Evolutionary conservation across 1,284 basidiomycete species (phyloP).

Genomic region (Trichosporon coremiiforme): DNA sequence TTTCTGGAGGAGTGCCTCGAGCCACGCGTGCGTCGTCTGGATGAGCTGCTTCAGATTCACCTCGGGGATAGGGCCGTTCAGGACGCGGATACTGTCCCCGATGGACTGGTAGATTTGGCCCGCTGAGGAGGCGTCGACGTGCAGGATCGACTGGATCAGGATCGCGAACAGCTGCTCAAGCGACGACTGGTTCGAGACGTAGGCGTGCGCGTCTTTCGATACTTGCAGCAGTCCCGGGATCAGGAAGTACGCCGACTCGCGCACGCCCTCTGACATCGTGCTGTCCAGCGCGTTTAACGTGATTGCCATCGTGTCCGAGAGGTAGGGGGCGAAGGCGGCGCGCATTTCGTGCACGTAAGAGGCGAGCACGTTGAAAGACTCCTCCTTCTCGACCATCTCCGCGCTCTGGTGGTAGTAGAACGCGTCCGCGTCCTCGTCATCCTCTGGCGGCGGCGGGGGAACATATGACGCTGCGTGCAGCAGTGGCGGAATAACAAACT

Average conservation of each 20-base stretch:
- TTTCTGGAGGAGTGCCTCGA: slow-evolving; percentile 23
- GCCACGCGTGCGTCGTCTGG: slow-evolving; percentile 30
- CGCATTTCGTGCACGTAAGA: slow-evolving; percentile 74
- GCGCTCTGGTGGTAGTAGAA: slow-evolving; percentile 60
- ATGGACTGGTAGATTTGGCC: slow-evolving; percentile 64
- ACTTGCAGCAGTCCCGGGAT: slow-evolving; percentile 71
- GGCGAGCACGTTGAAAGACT: slow-evolving; percentile 79
- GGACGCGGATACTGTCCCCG: slow-evolving; percentile 66
- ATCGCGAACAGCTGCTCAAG: slow-evolving; percentile 69
- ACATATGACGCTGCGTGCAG: slow-evolving; percentile 69
- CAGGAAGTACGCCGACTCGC: slow-evolving; percentile 62
- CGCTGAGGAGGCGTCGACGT: slow-evolving; percentile 70
- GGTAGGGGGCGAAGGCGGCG: slow-evolving; percentile 70
- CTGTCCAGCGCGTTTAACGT: slow-evolving; percentile 70
- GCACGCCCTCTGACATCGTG: slow-evolving; percentile 77
- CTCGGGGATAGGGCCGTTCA: slow-evolving; percentile 55
- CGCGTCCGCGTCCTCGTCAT: slow-evolving; percentile 58
- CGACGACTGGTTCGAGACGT: slow-evolving; percentile 69
- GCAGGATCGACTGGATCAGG: slow-evolving; percentile 66
- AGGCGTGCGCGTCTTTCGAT: slow-evolving; percentile 65
- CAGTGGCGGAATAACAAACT: slow-evolving; percentile 75
- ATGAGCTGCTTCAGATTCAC: slow-evolving; percentile 27
- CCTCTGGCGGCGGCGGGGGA: slow-evolving; percentile 53
- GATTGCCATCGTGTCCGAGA: slow-evolving; percentile 69
- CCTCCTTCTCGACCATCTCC: slow-evolving; percentile 77